Evolutionary conservation across 129 eudicot genomes (phyloP), one percentile per base, ranked within the genome.

Genomic region (Escallonia herrerae): DNA sequence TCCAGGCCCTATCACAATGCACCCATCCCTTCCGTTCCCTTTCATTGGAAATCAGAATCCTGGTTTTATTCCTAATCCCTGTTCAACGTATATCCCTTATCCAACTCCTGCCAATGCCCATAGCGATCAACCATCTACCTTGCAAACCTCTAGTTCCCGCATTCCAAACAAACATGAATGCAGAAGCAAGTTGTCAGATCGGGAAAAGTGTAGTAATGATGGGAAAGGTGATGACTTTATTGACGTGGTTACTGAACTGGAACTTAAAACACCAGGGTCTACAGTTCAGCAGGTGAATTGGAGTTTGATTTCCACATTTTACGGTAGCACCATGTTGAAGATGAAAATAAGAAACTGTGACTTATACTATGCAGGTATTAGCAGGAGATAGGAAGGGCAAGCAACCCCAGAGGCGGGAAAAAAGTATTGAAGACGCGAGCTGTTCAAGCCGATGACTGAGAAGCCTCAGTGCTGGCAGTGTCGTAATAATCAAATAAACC

Each of bases 191-290:
- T 55, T 79, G 40, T 68, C 76, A 1, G 72, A 69, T 46, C 60
- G 11, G 3, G 40, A 47, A 62, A 68, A 47, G 62, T 52, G 61
- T 63, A 54, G 67, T 52, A 60, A 57, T 42, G 40, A 42, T 67
- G 74, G 67, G 43, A 71, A 67, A 69, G 69, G 67, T 53, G 77
- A 67, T 10, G 62, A 69, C 66, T 69, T 70, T 56, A 69, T 60
- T 15, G 72, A 80, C 41, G 77, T 80, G 61, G 86, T 59, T 12
- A 84, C 90, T 8, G 80, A 74, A 8, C 67, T 84, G 77, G 90
- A 74, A 67, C 90, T 84, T 64, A 83, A 83, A 76, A 81, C 72
- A 40, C 90, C 90, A 0, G 90, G 90, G 42, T 78, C 86, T 33
- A 68, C 70, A 60, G 74, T 65, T 65, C 57, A 37, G 15, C 62